Conservation (phyloP, 2,329 filamentous ascomycete species). For the Aspergillus felis region DNA sequence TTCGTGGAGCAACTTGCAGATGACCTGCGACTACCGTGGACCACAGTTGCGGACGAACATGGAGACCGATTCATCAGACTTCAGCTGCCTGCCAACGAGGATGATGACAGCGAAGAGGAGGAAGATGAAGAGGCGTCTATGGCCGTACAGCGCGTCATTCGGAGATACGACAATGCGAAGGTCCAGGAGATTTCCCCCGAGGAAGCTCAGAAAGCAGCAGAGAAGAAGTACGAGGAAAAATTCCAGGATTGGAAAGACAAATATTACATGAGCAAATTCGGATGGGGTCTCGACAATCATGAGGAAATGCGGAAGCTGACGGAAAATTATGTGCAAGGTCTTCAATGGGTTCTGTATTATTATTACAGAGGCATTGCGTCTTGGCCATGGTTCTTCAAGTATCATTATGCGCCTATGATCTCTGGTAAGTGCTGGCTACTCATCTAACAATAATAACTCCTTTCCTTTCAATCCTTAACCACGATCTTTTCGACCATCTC, state of each 20-base stretch:
- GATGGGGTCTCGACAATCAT: constrained; percentile 78
- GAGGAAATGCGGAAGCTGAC: constrained; percentile 76
- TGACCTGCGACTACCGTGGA: constrained; percentile 63
- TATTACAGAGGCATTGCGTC: constrained; percentile 97
- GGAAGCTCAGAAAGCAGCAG: constrained; percentile 72
- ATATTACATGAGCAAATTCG: constrained; percentile 88
- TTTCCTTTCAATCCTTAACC: not conserved
- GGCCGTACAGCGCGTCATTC: constrained; percentile 80
- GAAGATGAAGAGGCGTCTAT: constrained; percentile 81
- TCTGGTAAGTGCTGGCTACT: constrained; percentile 52
- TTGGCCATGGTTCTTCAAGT: constrained; percentile 97
- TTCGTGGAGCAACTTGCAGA: constrained; percentile 86
- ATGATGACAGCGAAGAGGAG: constrained; percentile 57
- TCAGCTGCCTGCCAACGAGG: constrained; percentile 53
- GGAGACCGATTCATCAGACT: constrained; percentile 65
- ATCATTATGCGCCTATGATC: constrained; percentile 97
- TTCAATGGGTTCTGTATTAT: constrained; percentile 98
- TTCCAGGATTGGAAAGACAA: constrained; percentile 91
- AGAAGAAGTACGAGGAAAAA: constrained; percentile 83
- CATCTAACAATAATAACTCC: not conserved
- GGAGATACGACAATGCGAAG: constrained; percentile 84
- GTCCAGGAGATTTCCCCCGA: constrained; percentile 75
- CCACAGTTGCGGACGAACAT: constrained; percentile 59
- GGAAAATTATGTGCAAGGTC: constrained; percentile 94
- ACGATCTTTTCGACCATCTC: not conserved